Base-by-base conservation (phyloP, 2,329 filamentous ascomycete species). In the Beauveria sp. region DNA sequence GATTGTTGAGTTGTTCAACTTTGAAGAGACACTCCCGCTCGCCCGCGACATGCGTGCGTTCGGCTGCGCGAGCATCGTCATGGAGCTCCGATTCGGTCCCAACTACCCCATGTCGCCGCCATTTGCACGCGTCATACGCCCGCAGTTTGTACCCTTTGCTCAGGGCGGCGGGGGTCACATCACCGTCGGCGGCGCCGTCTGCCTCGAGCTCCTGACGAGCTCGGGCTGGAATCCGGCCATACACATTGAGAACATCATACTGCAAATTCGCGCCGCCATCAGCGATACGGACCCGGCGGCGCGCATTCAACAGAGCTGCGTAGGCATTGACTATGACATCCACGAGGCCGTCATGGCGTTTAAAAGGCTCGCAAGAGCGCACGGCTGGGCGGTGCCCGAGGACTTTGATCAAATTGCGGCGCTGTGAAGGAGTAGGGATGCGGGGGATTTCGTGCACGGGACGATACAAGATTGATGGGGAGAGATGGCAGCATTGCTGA, bases 1-100 rank as follows among this genome's bases (percentile, higher is more conserved):
- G 92, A 91, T 96, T 62, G 86, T 96, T 6, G 90, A 96, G 71
- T 77, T 97, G 1, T 92, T 96, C 71, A 90, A 87, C 48, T 96
- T 96, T 68, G 87, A 91, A 26, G 65, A 76, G 0, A 71, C 75
- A 1, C 78, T 94, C 0, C 90, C 89, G 1, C 77, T 97, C 1
- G 86, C 89, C 0, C 70, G 81, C 58, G 92, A 96, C 69, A 91
- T 96, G 84, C 84, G 86, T 70, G 67, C 70, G 2, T 78, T 76
- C 1, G 79, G 78, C 0, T 66, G 88, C 61, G 82, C 79, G 24
- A 92, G 89, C 68, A 77, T 96, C 44, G 85, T 96, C 0, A 73
- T 96, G 12, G 92, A 96, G 73, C 76, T 96, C 47, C 89, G 91
- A 2, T 96, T 96, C 68, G 86, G 89, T 2, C 79, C 83, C 16